Conservation (phyloP, 192 early-diverging fungal genomes). For the Mortierella alpina region DNA sequence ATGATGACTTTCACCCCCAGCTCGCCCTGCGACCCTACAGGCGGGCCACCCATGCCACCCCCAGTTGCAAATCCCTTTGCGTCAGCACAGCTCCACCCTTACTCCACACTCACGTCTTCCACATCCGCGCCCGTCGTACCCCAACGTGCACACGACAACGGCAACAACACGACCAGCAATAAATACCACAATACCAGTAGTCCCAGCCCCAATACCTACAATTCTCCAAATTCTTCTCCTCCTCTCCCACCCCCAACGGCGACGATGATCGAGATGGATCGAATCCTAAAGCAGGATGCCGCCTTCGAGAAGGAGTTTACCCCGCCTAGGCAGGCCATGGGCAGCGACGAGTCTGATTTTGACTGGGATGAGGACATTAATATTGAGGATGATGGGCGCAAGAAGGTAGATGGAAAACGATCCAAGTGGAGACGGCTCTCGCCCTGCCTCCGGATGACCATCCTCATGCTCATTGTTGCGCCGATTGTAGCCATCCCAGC, state of each 20-base stretch:
- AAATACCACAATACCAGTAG: background rate
- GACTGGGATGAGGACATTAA: slow-evolving; percentile 52
- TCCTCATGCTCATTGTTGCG: slow-evolving; percentile 64
- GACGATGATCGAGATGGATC: slow-evolving; percentile 49
- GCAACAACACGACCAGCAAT: background rate
- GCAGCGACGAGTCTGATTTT: slow-evolving; percentile 49
- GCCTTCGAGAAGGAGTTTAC: slow-evolving; percentile 31
- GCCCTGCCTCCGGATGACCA: slow-evolving; percentile 60
- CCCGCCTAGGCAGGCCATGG: slow-evolving; percentile 44
- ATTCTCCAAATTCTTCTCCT: background rate
- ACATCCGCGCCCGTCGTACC: background rate
- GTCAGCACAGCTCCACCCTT: slow-evolving; percentile 39
- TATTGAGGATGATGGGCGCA: slow-evolving; percentile 42
- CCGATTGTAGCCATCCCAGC: slow-evolving; percentile 64
- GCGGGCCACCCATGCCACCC: slow-evolving; percentile 14
- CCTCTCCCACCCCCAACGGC: slow-evolving; percentile 13
- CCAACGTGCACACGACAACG: background rate
- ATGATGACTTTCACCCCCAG: slow-evolving; percentile 50
- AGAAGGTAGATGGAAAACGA: slow-evolving; percentile 17
- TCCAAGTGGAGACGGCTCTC: slow-evolving; percentile 66
- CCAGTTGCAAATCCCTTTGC: slow-evolving; percentile 26
- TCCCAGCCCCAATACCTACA: background rate
- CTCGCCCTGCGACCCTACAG: slow-evolving; percentile 44
- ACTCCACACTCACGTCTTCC: slow-evolving; percentile 17
- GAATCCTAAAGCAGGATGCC: slow-evolving; percentile 47